phyloP scores from a whole-genome alignment of 371 early-diverging fungal genomes.

The Syncephalastrum contaminatum region DNA sequence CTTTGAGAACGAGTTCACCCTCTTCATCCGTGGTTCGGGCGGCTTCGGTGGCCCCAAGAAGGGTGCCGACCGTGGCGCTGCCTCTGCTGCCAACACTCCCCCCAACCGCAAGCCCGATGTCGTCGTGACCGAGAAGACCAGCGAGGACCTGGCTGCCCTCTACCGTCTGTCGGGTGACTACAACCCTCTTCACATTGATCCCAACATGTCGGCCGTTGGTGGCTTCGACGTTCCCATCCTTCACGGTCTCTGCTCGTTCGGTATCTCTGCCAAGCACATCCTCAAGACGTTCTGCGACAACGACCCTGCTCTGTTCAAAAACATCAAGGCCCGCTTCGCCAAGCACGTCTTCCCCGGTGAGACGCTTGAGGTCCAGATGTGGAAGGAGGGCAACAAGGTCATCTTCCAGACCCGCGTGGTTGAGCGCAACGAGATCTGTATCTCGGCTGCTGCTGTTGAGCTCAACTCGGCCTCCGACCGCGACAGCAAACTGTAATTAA shows the following conservation, averaged over 20 bases:
- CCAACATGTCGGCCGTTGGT: conserved; percentile 90
- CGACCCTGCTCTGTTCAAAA: conserved; percentile 73
- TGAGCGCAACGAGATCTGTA: conserved; percentile 84
- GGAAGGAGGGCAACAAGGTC: conserved; percentile 87
- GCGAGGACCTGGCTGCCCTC: conserved; percentile 91
- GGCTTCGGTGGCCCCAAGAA: conserved; percentile 87
- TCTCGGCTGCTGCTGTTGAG: conserved; percentile 88
- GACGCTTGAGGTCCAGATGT: conserved; percentile 93
- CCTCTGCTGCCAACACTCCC: conserved; percentile 67
- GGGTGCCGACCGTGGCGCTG: conserved; percentile 73
- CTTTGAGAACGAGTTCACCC: conserved; percentile 85
- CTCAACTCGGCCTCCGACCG: conserved; percentile 36
- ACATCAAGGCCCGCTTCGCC: conserved; percentile 89
- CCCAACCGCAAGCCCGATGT: conserved; percentile 88
- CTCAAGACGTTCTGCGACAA: conserved; percentile 70
- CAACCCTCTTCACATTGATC: conserved; percentile 96
- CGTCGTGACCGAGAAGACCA: conserved; percentile 79
- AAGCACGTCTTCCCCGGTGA: conserved; percentile 96
- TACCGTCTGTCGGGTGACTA: conserved; percentile 90
- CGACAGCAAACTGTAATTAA: conserved; percentile 44
- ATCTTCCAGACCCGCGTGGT: conserved; percentile 91
- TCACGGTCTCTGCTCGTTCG: conserved; percentile 94
- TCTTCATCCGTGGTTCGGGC: conserved; percentile 92
- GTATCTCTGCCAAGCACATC: conserved; percentile 89
- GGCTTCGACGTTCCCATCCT: conserved; percentile 96